Percentiles rank a stretch among this genome's conserved stretches.
phyloP scores from a whole-genome alignment of 768 basidiomycete species.

The Lactarius tabidus region DNA sequence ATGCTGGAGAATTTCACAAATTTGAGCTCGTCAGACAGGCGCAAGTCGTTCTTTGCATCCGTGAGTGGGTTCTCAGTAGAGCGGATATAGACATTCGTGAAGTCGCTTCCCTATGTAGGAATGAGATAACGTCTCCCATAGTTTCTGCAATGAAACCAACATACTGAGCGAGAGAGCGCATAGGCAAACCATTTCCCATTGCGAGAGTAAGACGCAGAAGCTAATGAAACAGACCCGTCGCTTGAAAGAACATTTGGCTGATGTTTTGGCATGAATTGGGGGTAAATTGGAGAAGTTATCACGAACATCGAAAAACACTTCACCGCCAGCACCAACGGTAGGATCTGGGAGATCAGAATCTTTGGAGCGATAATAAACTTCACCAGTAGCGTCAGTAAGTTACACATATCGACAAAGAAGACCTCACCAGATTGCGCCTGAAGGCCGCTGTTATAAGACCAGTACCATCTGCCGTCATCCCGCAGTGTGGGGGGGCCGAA shows the following conservation, averaged over 20 bases:
- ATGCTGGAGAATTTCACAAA: conserved; percentile 75
- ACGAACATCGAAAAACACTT: conserved; percentile 76
- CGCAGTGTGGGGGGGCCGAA: conserved; percentile 60
- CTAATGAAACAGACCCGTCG: conserved; percentile 69
- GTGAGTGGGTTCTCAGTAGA: conserved; percentile 56
- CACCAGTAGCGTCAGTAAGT: background rate
- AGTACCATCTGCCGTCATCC: conserved; percentile 73
- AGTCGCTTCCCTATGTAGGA: conserved; percentile 61
- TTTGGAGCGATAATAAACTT: conserved; percentile 62
- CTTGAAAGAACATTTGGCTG: conserved; percentile 67
- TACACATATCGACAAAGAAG: background rate
- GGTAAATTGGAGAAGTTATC: background rate
- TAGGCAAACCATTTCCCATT: conserved; percentile 72
- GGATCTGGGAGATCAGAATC: conserved; percentile 52
- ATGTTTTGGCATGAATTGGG: background rate
- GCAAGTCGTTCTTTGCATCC: conserved; percentile 41
- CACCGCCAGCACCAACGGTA: conserved; percentile 43
- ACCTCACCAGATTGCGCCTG: conserved; percentile 53
- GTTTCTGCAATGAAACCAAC: conserved; percentile 27
- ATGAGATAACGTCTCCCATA: background rate
- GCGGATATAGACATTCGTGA: conserved; percentile 64
- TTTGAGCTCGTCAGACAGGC: conserved; percentile 62
- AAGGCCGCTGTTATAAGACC: conserved; percentile 75
- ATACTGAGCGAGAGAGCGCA: conserved; percentile 66
- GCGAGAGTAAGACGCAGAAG: conserved; percentile 55